Conservation (phyloP, 768 basidiomycete species). For the Pleurotus citrinopileatus region DNA sequence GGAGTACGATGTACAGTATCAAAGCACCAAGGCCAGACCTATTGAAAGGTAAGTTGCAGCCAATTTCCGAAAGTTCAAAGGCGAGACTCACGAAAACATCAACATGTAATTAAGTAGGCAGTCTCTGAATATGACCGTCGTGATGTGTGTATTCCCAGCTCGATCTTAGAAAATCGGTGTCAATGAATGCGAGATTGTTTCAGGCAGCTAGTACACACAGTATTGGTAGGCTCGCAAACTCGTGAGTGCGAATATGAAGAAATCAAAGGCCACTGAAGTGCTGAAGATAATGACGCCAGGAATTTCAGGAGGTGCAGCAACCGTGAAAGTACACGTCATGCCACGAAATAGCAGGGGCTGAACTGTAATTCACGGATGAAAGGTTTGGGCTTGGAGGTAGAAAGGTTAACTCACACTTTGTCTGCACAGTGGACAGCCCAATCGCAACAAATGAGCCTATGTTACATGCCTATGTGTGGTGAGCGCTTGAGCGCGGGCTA, state of each 20-base stretch:
- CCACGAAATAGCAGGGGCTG: not conserved
- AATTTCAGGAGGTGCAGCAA: not conserved
- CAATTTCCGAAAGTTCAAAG: not conserved
- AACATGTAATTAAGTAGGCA: not conserved
- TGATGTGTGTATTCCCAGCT: not conserved
- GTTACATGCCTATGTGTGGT: not conserved
- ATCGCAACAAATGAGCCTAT: not conserved
- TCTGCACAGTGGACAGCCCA: not conserved
- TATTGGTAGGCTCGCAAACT: not conserved
- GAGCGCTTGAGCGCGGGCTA: not conserved
- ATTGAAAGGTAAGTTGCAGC: not conserved
- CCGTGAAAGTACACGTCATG: constrained; percentile 1
- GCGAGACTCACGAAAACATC: constrained; percentile 2
- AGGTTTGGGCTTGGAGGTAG: not conserved
- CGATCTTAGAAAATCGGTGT: not conserved
- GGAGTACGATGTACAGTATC: not conserved
- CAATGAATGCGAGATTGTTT: not conserved
- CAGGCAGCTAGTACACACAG: not conserved
- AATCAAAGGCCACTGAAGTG: not conserved
- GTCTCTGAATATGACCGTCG: not conserved
- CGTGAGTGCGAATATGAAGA: not conserved
- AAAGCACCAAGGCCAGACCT: not conserved
- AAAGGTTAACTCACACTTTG: not conserved
- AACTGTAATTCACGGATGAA: not conserved
- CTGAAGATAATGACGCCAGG: not conserved